Conservation (phyloP, 1,284 basidiomycete species). For the Mycena sp. region DNA sequence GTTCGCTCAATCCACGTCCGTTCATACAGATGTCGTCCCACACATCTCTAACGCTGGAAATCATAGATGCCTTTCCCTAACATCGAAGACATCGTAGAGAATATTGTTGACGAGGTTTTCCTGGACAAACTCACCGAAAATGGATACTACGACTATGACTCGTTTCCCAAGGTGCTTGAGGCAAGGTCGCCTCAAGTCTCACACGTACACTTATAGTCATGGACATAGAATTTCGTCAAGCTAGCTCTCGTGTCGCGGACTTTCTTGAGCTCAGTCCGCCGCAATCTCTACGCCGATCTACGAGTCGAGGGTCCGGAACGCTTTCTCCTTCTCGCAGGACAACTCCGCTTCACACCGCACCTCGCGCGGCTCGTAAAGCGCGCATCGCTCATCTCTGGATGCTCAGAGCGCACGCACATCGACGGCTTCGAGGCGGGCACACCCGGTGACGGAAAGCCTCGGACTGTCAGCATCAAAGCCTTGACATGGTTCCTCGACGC, state of each 20-base stretch:
- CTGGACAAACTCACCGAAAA: not conserved
- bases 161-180: constrained; percentile 9
- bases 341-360: constrained; percentile 16
- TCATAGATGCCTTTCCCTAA: constrained; percentile 1
- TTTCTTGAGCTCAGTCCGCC: constrained; percentile 18
- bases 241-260: constrained; percentile 16
- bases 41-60: too few species aligned
- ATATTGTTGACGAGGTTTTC: constrained; percentile 14
- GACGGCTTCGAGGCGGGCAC: not conserved
- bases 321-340: constrained; percentile 16
- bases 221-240: constrained; percentile 1
- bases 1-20: too few species aligned
- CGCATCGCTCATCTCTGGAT: constrained; percentile 1
- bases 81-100: constrained; percentile 16
- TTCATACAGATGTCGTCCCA: too few species aligned
- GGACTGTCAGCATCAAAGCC: constrained; percentile 4
- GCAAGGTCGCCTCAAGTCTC: too few species aligned
- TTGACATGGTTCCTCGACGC: constrained; percentile 21
- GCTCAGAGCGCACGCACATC: not conserved
- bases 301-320: constrained; percentile 12
- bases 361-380: constrained; percentile 19
- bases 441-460: not conserved
- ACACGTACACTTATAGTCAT: too few species aligned
- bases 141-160: constrained; percentile 1
- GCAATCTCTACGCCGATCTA: constrained; percentile 17